phyloP scores from a whole-genome alignment of 208 protist genomes.

The Wallacemonas collosoma region DNA sequence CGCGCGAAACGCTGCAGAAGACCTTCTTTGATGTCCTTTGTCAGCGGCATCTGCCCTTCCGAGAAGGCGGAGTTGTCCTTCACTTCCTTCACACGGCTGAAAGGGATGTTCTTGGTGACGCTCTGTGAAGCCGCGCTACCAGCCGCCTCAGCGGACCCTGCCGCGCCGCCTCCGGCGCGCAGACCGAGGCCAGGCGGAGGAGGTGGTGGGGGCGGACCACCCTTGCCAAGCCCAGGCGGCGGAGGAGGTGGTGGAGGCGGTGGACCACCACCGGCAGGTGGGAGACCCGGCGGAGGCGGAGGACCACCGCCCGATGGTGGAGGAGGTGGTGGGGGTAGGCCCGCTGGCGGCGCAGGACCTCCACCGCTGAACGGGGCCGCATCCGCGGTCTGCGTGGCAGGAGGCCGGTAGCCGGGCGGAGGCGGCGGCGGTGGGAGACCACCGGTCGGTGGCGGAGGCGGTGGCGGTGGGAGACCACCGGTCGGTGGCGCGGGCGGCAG shows the following conservation, averaged over 20 bases:
- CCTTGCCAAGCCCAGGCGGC: conserved; percentile 20
- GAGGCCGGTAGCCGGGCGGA: conserved; percentile 10
- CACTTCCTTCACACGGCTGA: conserved; percentile 39
- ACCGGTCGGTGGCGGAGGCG: conserved; percentile 22
- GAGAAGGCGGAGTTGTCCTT: conserved; percentile 35
- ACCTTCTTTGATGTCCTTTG: conserved; percentile 25
- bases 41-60: conserved; percentile 22
- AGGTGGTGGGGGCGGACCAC: conserved; percentile 31
- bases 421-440: conserved; percentile 31
- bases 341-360: background rate
- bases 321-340: background rate
- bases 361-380: background rate
- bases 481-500: conserved; percentile 27
- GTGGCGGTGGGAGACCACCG: conserved; percentile 24
- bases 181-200: conserved; percentile 26
- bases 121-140: conserved; percentile 15
- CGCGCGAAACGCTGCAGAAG: conserved; percentile 37
- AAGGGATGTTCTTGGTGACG: conserved; percentile 55
- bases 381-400: conserved; percentile 6
- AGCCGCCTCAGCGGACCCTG: background rate
- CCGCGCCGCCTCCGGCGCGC: background rate
- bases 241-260: conserved; percentile 37
- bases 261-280: conserved; percentile 4
- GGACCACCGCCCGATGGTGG: background rate
- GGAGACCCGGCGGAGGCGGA: conserved; percentile 21